Percentiles rank a stretch among this genome's conserved stretches.
These are phyloP conservation scores for Xerocomellus chrysenteron DNA, from an alignment of 768 basidiomycete genomes.

Conservation along the genomic window DNA sequence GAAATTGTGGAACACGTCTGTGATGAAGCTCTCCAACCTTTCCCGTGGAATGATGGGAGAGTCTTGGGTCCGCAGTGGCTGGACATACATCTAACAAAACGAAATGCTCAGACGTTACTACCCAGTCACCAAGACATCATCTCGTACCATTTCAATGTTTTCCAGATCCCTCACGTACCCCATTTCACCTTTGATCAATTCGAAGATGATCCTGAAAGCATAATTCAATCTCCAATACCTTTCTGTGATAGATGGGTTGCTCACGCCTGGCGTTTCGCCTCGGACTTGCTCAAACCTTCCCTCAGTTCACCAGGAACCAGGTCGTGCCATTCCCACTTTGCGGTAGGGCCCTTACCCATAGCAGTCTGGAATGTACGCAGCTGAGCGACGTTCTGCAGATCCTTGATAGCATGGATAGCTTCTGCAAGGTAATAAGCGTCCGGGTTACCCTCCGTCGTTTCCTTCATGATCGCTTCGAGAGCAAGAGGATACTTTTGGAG, in stretches of 20 bases:
- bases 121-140: constrained; percentile 16
- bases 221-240: neutral
- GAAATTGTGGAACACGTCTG: constrained; percentile 89
- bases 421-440: constrained; percentile 82
- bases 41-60: constrained; percentile 78
- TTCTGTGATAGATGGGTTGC: constrained; percentile 27
- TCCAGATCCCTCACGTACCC: constrained; percentile 90
- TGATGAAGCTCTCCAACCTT: constrained; percentile 71
- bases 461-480: constrained; percentile 82
- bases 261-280: constrained; percentile 82
- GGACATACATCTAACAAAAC: constrained; percentile 69
- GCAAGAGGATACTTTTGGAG: constrained; percentile 72
- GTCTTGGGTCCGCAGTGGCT: constrained; percentile 66
- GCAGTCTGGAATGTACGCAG: constrained; percentile 88
- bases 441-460: constrained; percentile 77
- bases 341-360: constrained; percentile 77
- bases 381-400: constrained; percentile 76
- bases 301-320: constrained; percentile 69
- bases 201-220: constrained; percentile 77
- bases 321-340: constrained; percentile 91
- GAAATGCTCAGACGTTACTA: constrained; percentile 2
- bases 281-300: constrained; percentile 63
- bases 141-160: constrained; percentile 68
- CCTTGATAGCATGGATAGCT: constrained; percentile 82
- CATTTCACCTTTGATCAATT: constrained; percentile 95